Evolutionary conservation across 2,329 filamentous ascomycete genomes (phyloP), one percentile per base, ranked within the genome.

Genomic region (Scytalidium lignicola): DNA sequence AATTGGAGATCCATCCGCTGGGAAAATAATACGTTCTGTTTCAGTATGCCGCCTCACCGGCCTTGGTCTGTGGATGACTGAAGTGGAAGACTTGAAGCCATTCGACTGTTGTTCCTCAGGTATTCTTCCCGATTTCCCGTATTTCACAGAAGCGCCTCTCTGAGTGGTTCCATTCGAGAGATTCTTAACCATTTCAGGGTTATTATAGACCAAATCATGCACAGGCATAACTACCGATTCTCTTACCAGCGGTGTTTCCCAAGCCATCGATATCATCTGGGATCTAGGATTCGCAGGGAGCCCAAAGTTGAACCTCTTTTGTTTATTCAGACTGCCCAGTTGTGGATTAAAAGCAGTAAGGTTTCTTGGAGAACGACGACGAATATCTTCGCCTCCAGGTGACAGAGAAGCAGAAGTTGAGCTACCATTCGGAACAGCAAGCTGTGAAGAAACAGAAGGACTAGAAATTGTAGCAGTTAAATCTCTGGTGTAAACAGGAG

Each of bases 131-230:
- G 55, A 52, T 42, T 62, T 63, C 6, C 50, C 45, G 17, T 60
- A 62, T 19, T 62, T 65, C 20, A 67, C 67, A 17, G 68, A 66
- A 2, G 69, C 72, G 10, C 10, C 10, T 26, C 23, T 26, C 10
- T 26, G 23, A 26, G 5, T 26, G 10, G 23, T 26, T 10, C 65
- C 70, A 23, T 73, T 68, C 29, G 80, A 71, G 51, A 80, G 76
- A 20, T 67, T 70, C 46, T 73, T 67, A 2, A 82, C 75, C 1
- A 66, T 62, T 22, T 58, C 63, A 1, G 78, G 76, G 49, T 82
- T 68, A 47, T 80, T 68, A 53, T 80, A 80, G 29, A 76, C 69
- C 48, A 80, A 78, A 44, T 75, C 70, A 51, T 79, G 81, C 44
- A 82, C 63, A 47, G 79, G 73, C 72, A 82, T 74, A 42, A 80